Evolutionary conservation across 768 basidiomycete genomes (phyloP), one percentile per base, ranked within the genome.

Genomic region (Pisolithus orientalis): DNA sequence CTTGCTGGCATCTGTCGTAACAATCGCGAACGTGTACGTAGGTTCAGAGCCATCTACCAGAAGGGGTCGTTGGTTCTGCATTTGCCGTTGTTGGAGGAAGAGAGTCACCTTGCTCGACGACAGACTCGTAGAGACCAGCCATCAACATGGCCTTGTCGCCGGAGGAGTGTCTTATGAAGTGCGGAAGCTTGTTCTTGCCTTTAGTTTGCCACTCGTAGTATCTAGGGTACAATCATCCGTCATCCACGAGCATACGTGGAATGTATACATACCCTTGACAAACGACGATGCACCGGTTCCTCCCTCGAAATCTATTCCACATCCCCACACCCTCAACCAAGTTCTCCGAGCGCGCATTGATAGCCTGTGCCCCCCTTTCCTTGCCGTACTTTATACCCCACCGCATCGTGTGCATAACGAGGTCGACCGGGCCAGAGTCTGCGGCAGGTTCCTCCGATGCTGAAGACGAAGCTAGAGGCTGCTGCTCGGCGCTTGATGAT

Each of bases 171-270:
- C 84, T 88, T 37, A 80, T 84, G 59, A 92, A 94, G 64, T 95
- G 83, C 0, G 94, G 91, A 1, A 90, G 62, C 58, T 87, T 88
- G 39, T 80, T 75, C 62, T 84, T 87, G 48, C 85, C 87, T 65
- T 86, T 90, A 52, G 83, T 86, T 39, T 90, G 75, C 95, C 95
- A 97, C 68, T 99, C 95, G 64, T 91, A 97, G 66, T 96, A 96
- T 29, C 91, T 91, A 55, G 13, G 5, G 13, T 14, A 28, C 11
- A 6, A 11, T 8, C 17, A 44, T 44, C 46, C 44, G 28, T 24
- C 43, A 6, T 29, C 48, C 21, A 21, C 21, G 21, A 21, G 21
- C 21, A 21, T 21, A 21, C 21, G 21, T 21, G 21, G 21, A 21
- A 21, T 21, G 21, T 16, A 17, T 32, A 10, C 66, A 59, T 71